Percentiles rank a stretch among this genome's conserved stretches.
phyloP scores from a whole-genome alignment of 2,329 filamentous ascomycete species.

The Cryoendolithus antarcticus region DNA sequence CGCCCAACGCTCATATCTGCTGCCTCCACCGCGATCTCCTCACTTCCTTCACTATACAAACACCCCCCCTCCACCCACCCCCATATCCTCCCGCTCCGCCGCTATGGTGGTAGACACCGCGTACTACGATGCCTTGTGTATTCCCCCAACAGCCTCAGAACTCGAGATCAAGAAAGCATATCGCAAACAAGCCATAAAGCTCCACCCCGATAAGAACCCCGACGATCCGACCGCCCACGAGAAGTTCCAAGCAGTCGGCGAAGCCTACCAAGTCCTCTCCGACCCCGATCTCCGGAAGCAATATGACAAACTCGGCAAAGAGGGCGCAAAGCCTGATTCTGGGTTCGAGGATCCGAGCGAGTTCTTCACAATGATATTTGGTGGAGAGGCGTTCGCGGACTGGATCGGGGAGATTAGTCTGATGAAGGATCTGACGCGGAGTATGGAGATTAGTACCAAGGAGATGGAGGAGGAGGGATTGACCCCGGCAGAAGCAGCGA shows the following conservation, averaged over 20 bases:
- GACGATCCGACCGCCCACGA: constrained; percentile 87
- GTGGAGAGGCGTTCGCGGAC: constrained; percentile 88
- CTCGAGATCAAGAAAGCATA: constrained; percentile 98
- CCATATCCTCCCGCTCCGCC: neutral
- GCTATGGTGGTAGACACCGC: constrained; percentile 91
- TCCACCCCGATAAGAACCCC: constrained; percentile 96
- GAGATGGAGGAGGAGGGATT: constrained; percentile 49
- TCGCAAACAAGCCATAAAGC: constrained; percentile 79
- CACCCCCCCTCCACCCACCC: neutral
- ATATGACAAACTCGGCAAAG: constrained; percentile 97
- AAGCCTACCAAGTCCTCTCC: constrained; percentile 71
- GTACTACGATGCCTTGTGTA: constrained; percentile 74
- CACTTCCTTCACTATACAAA: too few relatives aligned
- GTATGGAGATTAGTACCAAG: constrained; percentile 94
- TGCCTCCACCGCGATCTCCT: too few relatives aligned
- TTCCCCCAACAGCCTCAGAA: constrained; percentile 70
- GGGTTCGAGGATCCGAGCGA: constrained; percentile 92
- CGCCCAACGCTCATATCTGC: too few relatives aligned
- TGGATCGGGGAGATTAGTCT: constrained; percentile 97
- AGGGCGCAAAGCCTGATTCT: constrained; percentile 76
- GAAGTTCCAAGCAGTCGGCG: constrained; percentile 76
- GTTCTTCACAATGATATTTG: constrained; percentile 98
- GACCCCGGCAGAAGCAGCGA: constrained; percentile 34
- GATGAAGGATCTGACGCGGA: constrained; percentile 96
- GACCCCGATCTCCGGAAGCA: constrained; percentile 75